A percentile compares a stretch with the other conserved stretches of the same genome.
phyloP scores from a whole-genome alignment of 1,284 basidiomycete species.

The Heliocybe sulcata region DNA sequence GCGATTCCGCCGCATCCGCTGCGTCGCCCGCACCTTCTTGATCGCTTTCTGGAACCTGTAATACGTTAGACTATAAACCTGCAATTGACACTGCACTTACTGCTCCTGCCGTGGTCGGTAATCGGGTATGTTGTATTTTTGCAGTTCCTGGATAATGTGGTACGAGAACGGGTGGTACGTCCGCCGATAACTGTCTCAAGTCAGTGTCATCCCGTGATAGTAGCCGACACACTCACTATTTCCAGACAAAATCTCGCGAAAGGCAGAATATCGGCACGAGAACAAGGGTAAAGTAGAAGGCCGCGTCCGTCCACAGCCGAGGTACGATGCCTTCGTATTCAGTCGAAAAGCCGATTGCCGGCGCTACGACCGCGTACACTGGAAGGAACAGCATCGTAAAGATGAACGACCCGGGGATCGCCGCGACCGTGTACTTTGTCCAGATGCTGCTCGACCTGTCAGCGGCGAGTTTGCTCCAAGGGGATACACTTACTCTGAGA shows the following conservation, averaged over 20 bases:
- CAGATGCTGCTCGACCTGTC: no score
- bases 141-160: slow-evolving; percentile 95
- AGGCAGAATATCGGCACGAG: slow-evolving; percentile 88
- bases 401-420: slow-evolving; percentile 93
- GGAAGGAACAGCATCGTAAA: slow-evolving; percentile 95
- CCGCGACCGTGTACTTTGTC: slow-evolving; percentile 98
- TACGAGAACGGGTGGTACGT: slow-evolving; percentile 90
- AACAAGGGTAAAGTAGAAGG: slow-evolving; percentile 89
- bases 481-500: slow-evolving; percentile 96
- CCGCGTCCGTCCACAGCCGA: slow-evolving; percentile 77
- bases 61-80: no score
- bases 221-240: slow-evolving; percentile 60
- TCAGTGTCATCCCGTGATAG: neutral
- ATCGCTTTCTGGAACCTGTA: slow-evolving; percentile 91
- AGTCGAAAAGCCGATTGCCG: slow-evolving; percentile 83
- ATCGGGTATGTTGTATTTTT: slow-evolving; percentile 97
- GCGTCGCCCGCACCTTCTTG: slow-evolving; percentile 94
- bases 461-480: no score
- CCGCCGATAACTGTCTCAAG: slow-evolving; percentile 65
- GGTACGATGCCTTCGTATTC: slow-evolving; percentile 87
- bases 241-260: slow-evolving; percentile 91
- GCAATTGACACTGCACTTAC: slow-evolving; percentile 46
- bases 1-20: slow-evolving; percentile 89
- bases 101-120: slow-evolving; percentile 97
- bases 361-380: slow-evolving; percentile 85